These are phyloP conservation scores for Botrytis squamosa DNA, from an alignment of 2,329 filamentous ascomycete species.

Conservation along the genomic window DNA sequence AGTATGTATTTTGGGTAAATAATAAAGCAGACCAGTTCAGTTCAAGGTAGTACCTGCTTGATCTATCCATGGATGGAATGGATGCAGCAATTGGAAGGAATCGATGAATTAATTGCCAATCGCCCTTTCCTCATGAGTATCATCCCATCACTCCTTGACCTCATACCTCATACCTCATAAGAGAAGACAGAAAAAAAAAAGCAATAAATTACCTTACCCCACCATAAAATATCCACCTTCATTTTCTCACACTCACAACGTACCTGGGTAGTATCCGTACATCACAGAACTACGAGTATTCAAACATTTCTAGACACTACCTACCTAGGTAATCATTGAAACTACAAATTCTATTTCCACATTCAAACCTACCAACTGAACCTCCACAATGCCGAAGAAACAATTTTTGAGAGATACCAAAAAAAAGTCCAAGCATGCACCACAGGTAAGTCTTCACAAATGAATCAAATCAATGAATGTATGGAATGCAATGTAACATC, in stretches of 20 bases:
- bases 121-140: not conserved
- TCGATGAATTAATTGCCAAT: not conserved
- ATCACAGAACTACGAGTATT: not conserved
- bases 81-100: not conserved
- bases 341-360: not conserved
- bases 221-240: not conserved
- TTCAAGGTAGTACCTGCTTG: too few relatives aligned
- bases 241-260: not conserved
- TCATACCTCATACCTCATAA: not conserved
- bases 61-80: not conserved
- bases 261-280: not conserved
- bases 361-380: not conserved
- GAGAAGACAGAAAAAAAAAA: not conserved
- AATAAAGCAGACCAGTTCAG: not conserved
- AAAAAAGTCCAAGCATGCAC: slow-evolving; percentile 40
- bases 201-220: not conserved
- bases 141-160: not conserved
- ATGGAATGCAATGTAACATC: not conserved
- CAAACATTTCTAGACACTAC: not conserved
- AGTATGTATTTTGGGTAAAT: not conserved
- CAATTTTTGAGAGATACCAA: slow-evolving; percentile 43
- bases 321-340: not conserved
- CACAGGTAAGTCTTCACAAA: slow-evolving; percentile 28
- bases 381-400: slow-evolving; percentile 37
- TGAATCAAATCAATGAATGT: not conserved